Percentiles rank a stretch among this genome's conserved stretches.
phyloP scores from a whole-genome alignment of 768 basidiomycete genomes.

The Leccinellum luteum region DNA sequence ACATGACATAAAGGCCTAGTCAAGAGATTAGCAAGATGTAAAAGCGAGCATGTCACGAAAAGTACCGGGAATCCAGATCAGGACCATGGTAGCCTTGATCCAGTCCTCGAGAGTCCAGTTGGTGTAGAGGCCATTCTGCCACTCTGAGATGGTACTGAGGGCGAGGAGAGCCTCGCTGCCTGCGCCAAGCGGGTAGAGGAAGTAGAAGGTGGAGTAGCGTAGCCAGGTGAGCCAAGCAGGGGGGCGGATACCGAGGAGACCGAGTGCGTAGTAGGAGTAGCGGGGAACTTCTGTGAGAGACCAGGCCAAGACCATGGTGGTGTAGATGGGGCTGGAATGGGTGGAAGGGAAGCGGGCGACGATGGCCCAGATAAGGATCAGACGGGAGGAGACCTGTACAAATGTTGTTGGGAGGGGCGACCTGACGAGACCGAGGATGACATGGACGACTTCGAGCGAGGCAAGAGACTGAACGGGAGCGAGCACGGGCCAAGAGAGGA shows the following conservation, averaged over 20 bases:
- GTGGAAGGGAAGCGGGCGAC: slow-evolving; percentile 40
- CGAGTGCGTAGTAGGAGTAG: slow-evolving; percentile 81
- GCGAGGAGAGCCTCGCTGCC: slow-evolving; percentile 86
- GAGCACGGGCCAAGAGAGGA: slow-evolving; percentile 57
- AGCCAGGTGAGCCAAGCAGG: slow-evolving; percentile 66
- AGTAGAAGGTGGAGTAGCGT: slow-evolving; percentile 91
- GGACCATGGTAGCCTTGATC: slow-evolving; percentile 57
- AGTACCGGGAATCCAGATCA: slow-evolving; percentile 88
- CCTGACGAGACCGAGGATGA: slow-evolving; percentile 73
- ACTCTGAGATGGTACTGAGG: slow-evolving; percentile 66
- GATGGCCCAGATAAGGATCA: slow-evolving; percentile 87
- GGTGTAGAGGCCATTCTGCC: slow-evolving; percentile 39
- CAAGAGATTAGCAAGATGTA: not conserved
- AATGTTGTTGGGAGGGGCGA: slow-evolving; percentile 72
- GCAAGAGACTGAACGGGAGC: slow-evolving; percentile 83
- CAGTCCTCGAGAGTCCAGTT: slow-evolving; percentile 59
- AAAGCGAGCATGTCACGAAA: not conserved
- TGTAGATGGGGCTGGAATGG: slow-evolving; percentile 73
- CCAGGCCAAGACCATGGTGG: slow-evolving; percentile 93
- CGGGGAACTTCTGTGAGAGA: slow-evolving; percentile 88
- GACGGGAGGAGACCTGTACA: slow-evolving; percentile 76
- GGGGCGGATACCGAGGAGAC: slow-evolving; percentile 48
- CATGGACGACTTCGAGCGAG: slow-evolving; percentile 80
- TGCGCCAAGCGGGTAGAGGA: slow-evolving; percentile 93
- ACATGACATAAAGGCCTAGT: slow-evolving; percentile 52